Percentiles rank a stretch among this genome's conserved stretches.
phyloP scores from a whole-genome alignment of 441 rosid genomes.

The Rhodomyrtus psidioides region DNA sequence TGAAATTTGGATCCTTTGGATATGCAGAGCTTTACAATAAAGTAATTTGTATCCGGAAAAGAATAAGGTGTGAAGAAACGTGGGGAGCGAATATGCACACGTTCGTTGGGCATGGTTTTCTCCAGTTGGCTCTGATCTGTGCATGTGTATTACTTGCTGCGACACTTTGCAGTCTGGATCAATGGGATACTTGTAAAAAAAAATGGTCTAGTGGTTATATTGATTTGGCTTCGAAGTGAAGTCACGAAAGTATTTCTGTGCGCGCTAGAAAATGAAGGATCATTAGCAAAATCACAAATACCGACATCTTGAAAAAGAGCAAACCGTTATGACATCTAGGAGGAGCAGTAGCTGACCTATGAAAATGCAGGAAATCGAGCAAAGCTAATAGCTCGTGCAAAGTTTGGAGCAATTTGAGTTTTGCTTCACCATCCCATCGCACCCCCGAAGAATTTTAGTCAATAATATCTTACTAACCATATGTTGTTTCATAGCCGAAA shows the following conservation, averaged over 20 bases:
- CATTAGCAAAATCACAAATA: background rate
- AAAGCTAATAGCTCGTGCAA: background rate
- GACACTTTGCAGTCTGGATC: background rate
- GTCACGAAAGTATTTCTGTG: background rate
- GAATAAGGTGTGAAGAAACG: background rate
- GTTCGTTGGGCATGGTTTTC: background rate
- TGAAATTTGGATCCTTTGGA: background rate
- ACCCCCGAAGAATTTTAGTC: background rate
- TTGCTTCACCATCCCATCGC: background rate
- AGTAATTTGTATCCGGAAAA: background rate
- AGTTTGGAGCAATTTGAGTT: background rate
- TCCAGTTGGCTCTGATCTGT: background rate
- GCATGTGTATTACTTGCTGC: background rate
- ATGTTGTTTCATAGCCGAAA: background rate
- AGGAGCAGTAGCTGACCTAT: background rate
- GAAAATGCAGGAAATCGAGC: background rate
- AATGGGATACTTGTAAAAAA: background rate
- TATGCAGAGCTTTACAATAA: background rate
- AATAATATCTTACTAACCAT: background rate
- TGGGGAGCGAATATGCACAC: background rate
- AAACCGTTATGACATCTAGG: background rate
- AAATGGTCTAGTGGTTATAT: background rate
- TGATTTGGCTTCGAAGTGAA: background rate
- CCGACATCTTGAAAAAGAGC: background rate
- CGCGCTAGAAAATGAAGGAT: background rate